Conservation (phyloP, 2,329 filamentous ascomycete species). For the Pseudogymnoascus sp. region DNA sequence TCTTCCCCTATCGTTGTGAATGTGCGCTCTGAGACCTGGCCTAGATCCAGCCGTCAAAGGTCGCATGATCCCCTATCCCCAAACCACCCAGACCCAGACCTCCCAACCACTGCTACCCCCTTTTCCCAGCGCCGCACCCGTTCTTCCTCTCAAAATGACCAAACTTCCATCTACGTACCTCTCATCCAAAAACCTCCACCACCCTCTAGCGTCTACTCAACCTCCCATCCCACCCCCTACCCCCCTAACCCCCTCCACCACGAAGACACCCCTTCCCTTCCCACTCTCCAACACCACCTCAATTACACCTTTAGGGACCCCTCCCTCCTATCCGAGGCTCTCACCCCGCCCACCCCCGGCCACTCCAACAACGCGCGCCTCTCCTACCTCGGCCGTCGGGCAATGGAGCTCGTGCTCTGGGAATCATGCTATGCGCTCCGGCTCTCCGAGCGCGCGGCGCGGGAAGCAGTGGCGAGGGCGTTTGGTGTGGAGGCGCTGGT, state of each 20-base stretch:
- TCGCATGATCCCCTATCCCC: not conserved
- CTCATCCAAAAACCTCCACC: not conserved
- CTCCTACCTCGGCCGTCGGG: not conserved
- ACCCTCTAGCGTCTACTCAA: too few species aligned
- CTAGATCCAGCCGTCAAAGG: not conserved
- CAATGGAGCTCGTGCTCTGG: not conserved
- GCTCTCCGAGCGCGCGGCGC: not conserved
- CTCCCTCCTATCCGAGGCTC: not conserved
- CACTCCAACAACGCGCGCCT: not conserved
- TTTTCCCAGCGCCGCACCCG: not conserved
- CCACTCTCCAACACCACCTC: not conserved
- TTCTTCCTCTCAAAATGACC: not conserved
- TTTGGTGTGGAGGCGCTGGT: not conserved
- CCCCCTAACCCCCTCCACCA: not conserved
- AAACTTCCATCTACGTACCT: not conserved
- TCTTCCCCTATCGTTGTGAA: not conserved
- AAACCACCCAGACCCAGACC: not conserved
- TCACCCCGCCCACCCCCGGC: not conserved
- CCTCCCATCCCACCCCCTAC: not conserved
- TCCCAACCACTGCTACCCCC: not conserved
- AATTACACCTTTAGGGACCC: not conserved
- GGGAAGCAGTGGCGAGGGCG: not conserved
- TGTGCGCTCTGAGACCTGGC: not conserved
- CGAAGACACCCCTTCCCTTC: not conserved
- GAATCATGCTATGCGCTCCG: not conserved